These are phyloP conservation scores for Curvularia sp. DNA, from an alignment of 2,329 filamentous ascomycete species.

Conservation along the genomic window DNA sequence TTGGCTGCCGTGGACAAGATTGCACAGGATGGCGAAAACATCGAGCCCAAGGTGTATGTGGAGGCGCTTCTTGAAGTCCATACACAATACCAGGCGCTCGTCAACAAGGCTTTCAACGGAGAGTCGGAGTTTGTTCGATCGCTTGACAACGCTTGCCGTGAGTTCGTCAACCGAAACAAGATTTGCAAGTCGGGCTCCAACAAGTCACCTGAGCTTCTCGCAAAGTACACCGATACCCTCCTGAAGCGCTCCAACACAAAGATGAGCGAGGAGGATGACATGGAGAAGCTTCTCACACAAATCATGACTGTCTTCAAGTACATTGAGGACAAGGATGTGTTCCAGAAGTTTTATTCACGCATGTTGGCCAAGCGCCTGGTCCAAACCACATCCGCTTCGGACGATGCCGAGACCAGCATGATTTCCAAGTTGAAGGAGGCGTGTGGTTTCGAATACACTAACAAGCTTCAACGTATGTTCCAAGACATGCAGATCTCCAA, in stretches of 20 bases:
- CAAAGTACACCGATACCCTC: constrained; percentile 92
- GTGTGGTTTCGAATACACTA: constrained; percentile 98
- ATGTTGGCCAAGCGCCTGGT: constrained; percentile 95
- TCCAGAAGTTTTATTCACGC: constrained; percentile 98
- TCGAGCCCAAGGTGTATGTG: constrained; percentile 96
- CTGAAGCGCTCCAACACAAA: constrained; percentile 87
- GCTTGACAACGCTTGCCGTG: constrained; percentile 93
- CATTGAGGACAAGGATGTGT: constrained; percentile 99
- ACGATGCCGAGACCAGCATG: constrained; percentile 98
- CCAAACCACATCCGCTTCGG: constrained; percentile 92
- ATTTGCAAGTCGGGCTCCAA: constrained; percentile 93
- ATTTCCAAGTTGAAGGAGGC: constrained; percentile 99
- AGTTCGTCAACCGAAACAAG: constrained; percentile 97
- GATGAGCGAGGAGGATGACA: constrained; percentile 89
- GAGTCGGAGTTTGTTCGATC: constrained; percentile 97
- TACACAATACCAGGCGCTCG: constrained; percentile 87
- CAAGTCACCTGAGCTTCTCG: constrained; percentile 91
- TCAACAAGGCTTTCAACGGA: constrained; percentile 90
- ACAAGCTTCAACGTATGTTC: constrained; percentile 99
- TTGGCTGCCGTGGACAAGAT: constrained; percentile 90
- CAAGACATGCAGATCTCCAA: constrained; percentile 99
- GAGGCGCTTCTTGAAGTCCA: constrained; percentile 94
- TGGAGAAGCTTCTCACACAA: constrained; percentile 85
- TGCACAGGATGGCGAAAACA: constrained; percentile 81
- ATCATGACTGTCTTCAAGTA: constrained; percentile 99